Evolutionary conservation across 1,284 basidiomycete species (phyloP).

Genomic region (Rhizoctonia solani): DNA sequence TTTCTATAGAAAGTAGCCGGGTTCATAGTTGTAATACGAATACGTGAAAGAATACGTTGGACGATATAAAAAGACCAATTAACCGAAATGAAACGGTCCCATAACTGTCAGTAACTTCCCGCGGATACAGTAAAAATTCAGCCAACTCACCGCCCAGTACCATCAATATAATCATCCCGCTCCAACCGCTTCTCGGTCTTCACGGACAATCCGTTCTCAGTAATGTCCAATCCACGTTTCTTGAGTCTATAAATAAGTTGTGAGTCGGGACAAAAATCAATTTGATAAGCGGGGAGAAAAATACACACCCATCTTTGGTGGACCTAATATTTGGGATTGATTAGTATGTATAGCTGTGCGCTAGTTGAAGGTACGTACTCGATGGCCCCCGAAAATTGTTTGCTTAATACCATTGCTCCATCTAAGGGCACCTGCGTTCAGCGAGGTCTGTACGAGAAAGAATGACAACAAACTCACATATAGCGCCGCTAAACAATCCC

Average conservation of each 20-base stretch:
- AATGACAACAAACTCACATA: neutral
- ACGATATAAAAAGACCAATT: too few relatives aligned
- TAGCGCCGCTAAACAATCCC: slow-evolving; percentile 18
- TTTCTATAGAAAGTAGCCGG: slow-evolving; percentile 7
- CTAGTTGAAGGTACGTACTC: slow-evolving; percentile 1
- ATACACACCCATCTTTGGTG: slow-evolving; percentile 10
- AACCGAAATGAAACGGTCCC: too few relatives aligned
- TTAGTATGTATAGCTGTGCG: neutral
- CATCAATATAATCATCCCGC: slow-evolving; percentile 66
- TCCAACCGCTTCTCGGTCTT: slow-evolving; percentile 63
- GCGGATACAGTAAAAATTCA: neutral
- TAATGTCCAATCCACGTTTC: slow-evolving; percentile 58
- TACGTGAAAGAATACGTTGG: too few relatives aligned
- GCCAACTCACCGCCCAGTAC: slow-evolving; percentile 64
- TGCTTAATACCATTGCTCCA: slow-evolving; percentile 7
- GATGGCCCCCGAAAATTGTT: slow-evolving; percentile 28
- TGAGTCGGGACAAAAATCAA: neutral
- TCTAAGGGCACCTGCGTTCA: slow-evolving; percentile 6
- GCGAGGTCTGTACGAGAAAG: slow-evolving; percentile 4
- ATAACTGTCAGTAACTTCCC: neutral
- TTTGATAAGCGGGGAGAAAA: too few relatives aligned
- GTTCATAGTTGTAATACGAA: neutral
- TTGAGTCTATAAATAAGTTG: slow-evolving; percentile 56
- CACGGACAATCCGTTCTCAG: slow-evolving; percentile 61
- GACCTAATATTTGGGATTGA: neutral